phyloP scores from a whole-genome alignment of 441 rosid genomes.

The Erodium trifolium region DNA sequence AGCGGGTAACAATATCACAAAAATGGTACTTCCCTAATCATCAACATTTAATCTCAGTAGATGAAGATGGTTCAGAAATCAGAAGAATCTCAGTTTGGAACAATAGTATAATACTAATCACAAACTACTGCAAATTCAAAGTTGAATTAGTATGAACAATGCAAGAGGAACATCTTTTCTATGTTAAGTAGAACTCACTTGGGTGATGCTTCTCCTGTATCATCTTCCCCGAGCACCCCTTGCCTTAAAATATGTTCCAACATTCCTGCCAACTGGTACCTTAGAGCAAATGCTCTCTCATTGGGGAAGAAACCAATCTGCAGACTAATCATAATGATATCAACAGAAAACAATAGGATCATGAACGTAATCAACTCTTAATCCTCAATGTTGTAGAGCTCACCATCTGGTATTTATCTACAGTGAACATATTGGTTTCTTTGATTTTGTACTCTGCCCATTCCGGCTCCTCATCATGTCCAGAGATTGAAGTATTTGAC shows the following conservation, averaged over 20 bases:
- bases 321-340: slow-evolving; percentile 53
- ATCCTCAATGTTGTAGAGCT: slow-evolving; percentile 19
- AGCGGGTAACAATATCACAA: not conserved
- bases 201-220: slow-evolving; percentile 83
- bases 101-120: not conserved
- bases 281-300: slow-evolving; percentile 69
- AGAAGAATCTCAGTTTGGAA: not conserved
- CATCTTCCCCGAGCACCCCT: slow-evolving; percentile 93
- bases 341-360: slow-evolving; percentile 22
- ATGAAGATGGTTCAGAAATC: not conserved
- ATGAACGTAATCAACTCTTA: not conserved
- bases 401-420: slow-evolving; percentile 88
- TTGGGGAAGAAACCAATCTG: slow-evolving; percentile 86
- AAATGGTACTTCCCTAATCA: not conserved
- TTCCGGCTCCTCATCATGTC: slow-evolving; percentile 53
- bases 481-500: slow-evolving; percentile 44
- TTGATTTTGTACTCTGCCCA: slow-evolving; percentile 93
- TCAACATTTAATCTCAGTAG: not conserved
- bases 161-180: slow-evolving; percentile 1
- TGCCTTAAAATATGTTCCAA: slow-evolving; percentile 68
- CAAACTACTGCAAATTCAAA: not conserved
- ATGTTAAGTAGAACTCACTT: slow-evolving; percentile 37
- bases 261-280: slow-evolving; percentile 91
- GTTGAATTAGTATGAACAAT: not conserved
- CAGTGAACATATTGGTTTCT: slow-evolving; percentile 87